These are phyloP conservation scores for Scedosporium apiospermum DNA, from an alignment of 2,329 filamentous ascomycete genomes.

Conservation along the genomic window DNA sequence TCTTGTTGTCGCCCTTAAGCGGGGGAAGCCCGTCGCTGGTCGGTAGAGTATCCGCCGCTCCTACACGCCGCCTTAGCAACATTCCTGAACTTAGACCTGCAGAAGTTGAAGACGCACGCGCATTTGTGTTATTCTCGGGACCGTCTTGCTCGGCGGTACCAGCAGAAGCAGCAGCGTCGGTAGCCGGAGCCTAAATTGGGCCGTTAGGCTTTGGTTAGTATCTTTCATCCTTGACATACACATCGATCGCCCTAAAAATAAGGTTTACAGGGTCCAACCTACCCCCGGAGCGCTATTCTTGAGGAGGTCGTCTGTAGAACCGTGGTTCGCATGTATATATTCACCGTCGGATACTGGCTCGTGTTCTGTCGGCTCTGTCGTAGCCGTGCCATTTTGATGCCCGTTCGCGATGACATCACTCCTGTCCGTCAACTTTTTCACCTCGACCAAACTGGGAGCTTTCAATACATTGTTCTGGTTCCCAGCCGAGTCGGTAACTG, in stretches of 20 bases:
- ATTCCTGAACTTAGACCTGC: not conserved
- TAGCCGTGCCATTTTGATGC: not conserved
- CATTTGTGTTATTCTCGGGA: not conserved
- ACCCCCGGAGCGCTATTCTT: not conserved
- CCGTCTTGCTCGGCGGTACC: not conserved
- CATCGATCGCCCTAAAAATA: not conserved
- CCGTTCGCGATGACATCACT: not conserved
- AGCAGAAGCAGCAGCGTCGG: not conserved
- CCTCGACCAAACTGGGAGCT: not conserved
- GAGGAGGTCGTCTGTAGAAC: not conserved
- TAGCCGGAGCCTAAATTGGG: not conserved
- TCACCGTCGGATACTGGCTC: not conserved
- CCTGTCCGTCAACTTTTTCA: not conserved
- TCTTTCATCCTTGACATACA: not conserved
- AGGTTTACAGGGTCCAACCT: not conserved
- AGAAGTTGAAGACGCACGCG: not conserved
- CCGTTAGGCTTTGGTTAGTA: not conserved
- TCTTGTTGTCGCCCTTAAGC: not conserved
- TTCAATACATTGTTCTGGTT: slow-evolving; percentile 39
- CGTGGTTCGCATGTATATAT: not conserved
- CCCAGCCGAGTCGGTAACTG: slow-evolving; percentile 32
- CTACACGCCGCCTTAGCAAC: not conserved
- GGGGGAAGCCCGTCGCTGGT: not conserved
- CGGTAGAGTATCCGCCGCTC: not conserved
- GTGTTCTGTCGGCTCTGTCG: not conserved